Evolutionary conservation across 2,329 filamentous ascomycete species (phyloP).

Genomic region (Blastomyces gilchristii): DNA sequence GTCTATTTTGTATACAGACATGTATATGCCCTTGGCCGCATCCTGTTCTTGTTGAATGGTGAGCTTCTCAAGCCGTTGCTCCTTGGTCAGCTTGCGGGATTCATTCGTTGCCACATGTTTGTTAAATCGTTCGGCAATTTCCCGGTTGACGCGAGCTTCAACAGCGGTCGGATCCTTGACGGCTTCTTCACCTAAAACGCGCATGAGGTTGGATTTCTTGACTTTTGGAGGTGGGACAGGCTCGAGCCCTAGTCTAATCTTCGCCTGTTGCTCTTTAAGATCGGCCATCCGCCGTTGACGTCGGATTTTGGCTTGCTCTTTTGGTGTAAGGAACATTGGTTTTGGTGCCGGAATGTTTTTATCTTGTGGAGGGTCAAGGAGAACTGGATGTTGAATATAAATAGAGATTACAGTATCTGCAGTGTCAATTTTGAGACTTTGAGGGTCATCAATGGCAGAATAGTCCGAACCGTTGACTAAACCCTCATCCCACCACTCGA

Average conservation of each 20-base stretch:
- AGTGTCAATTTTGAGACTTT: conserved; percentile 60
- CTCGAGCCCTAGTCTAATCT: conserved; percentile 81
- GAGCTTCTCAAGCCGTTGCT: conserved; percentile 76
- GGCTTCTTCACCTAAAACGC: conserved; percentile 80
- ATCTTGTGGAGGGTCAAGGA: conserved; percentile 84
- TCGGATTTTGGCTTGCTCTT: conserved; percentile 84
- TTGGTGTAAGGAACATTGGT: conserved; percentile 81
- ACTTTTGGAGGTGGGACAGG: conserved; percentile 90
- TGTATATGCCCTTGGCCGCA: conserved; percentile 70
- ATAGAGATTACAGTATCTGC: conserved; percentile 80
- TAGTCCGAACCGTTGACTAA: conserved; percentile 68
- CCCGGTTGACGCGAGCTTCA: conserved; percentile 82
- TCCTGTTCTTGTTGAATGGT: conserved; percentile 75
- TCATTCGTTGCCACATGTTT: conserved; percentile 72
- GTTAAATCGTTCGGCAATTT: conserved; percentile 77
- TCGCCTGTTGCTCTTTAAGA: conserved; percentile 90
- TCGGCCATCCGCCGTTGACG: conserved; percentile 85
- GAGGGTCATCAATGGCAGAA: conserved; percentile 54
- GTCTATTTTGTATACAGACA: conserved; percentile 81
- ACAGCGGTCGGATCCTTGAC: conserved; percentile 97
- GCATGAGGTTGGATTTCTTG: conserved; percentile 96
- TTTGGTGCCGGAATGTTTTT: conserved; percentile 69
- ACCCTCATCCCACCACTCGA: conserved; percentile 98
- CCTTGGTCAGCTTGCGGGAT: conserved; percentile 77
- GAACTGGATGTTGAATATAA: conserved; percentile 86